Conservation (phyloP, 2,329 filamentous ascomycete species). For the Botrytis paeoniae region DNA sequence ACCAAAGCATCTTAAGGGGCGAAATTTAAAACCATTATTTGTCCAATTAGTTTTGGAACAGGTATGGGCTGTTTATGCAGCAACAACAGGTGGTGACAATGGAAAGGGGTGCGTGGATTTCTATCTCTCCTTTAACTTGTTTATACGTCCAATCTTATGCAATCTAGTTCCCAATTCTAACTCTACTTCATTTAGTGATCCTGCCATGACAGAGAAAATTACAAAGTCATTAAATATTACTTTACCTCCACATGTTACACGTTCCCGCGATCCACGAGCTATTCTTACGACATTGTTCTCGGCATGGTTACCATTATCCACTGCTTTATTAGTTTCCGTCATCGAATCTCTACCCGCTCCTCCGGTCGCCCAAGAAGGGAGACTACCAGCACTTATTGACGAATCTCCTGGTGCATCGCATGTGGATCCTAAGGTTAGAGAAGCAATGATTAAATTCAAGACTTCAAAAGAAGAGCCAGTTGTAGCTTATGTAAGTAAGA, state of each 20-base stretch:
- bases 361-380: constrained; percentile 70
- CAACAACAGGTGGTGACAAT: constrained; percentile 77
- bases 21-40: constrained; percentile 92
- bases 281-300: constrained; percentile 84
- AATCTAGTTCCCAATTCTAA: constrained; percentile 26
- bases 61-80: constrained; percentile 93
- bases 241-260: constrained; percentile 77
- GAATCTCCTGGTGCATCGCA: constrained; percentile 72
- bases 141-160: constrained; percentile 29
- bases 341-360: constrained; percentile 91
- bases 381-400: constrained; percentile 76
- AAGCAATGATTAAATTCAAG: constrained; percentile 82
- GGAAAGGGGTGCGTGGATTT: constrained; percentile 68
- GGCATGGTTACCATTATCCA: constrained; percentile 88
- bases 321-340: constrained; percentile 87
- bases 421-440: constrained; percentile 65
- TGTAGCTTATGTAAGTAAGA: constrained; percentile 95
- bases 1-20: constrained; percentile 87
- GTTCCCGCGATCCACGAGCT: constrained; percentile 78
- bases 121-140: constrained; percentile 38
- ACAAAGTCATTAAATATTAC: constrained; percentile 85
- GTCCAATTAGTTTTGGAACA: constrained; percentile 94
- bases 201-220: constrained; percentile 83
- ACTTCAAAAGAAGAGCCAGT: constrained; percentile 68
- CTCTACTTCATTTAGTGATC: constrained; percentile 55